Conservation (phyloP, 75 land plant genomes). For the Cunninghamia lanceolata region DNA sequence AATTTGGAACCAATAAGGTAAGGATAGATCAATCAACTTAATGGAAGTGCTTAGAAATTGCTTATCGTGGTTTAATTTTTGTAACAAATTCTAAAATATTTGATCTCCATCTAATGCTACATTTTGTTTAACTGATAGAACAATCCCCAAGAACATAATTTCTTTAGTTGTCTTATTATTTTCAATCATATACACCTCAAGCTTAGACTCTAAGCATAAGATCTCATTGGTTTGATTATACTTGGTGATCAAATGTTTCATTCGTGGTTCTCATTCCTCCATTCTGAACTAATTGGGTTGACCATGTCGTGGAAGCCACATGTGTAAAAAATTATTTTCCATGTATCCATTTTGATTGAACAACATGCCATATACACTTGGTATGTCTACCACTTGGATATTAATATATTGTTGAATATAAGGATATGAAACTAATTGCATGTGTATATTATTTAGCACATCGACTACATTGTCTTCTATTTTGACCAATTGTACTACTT, state of each 20-base stretch:
- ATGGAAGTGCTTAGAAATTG: too few species aligned
- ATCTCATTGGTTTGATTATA: neutral
- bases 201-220: too few species aligned
- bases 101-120: too few species aligned
- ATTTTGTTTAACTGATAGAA: too few species aligned
- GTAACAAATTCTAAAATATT: too few species aligned
- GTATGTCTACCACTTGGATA: neutral
- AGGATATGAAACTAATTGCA: neutral
- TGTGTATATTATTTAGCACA: neutral
- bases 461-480: neutral
- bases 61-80: too few species aligned
- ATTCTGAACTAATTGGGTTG: neutral
- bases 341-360: neutral
- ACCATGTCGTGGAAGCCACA: neutral
- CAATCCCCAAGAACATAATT: too few species aligned
- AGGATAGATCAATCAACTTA: too few species aligned
- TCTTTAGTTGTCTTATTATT: too few species aligned
- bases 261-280: neutral
- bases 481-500: neutral
- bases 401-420: neutral
- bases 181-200: too few species aligned
- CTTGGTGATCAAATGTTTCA: neutral
- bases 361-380: neutral
- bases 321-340: neutral
- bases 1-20: too few species aligned